These are phyloP conservation scores for Linnemannia hyalina DNA, from an alignment of 192 early-diverging fungal species.

Conservation along the genomic window DNA sequence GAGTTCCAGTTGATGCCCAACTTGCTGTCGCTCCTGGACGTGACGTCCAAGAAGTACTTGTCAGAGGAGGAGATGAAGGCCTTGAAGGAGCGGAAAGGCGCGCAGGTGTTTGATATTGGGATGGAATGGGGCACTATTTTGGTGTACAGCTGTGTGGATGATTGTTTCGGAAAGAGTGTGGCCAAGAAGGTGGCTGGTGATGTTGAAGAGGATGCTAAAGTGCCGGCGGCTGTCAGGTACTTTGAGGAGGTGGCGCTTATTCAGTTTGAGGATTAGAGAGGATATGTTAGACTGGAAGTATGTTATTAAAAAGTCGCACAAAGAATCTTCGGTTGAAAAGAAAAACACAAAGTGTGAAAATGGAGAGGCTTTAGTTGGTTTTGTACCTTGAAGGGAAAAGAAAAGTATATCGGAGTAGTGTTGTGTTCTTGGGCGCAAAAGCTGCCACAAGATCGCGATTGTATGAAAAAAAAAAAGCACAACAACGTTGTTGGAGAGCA, in stretches of 20 bases:
- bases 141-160: constrained; percentile 81
- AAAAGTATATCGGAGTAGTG: too few species aligned
- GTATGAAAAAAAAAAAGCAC: too few species aligned
- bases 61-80: constrained; percentile 49
- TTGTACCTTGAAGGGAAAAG: not conserved
- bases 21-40: constrained; percentile 77
- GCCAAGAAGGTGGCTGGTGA: constrained; percentile 14
- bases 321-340: not conserved
- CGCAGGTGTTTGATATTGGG: constrained; percentile 74
- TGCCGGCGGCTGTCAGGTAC: constrained; percentile 54
- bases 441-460: too few species aligned
- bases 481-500: too few species aligned
- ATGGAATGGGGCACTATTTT: constrained; percentile 94
- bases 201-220: not conserved
- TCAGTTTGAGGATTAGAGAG: constrained; percentile 64
- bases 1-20: constrained; percentile 96
- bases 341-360: not conserved
- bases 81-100: constrained; percentile 47
- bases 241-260: constrained; percentile 74
- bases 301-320: not conserved
- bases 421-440: too few species aligned
- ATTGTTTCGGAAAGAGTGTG: constrained; percentile 74
- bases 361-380: not conserved
- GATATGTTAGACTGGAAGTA: not conserved
- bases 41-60: constrained; percentile 64